Base-by-base conservation (phyloP, 495 filamentous ascomycete genomes). In the Platismatia glauca region DNA sequence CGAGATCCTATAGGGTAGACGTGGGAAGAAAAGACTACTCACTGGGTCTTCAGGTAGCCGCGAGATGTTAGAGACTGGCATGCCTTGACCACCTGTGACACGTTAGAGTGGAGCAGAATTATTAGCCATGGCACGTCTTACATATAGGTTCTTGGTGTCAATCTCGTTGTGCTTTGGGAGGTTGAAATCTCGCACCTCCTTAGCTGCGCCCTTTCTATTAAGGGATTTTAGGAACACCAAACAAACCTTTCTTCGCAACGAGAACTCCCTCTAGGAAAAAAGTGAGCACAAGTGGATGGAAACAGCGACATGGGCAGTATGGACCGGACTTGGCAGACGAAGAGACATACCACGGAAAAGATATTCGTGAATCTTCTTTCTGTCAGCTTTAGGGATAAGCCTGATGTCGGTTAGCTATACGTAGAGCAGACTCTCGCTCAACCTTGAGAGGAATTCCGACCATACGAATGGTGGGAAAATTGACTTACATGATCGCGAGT, bases 331-430 rank as follows among this genome's bases (percentile, higher is more conserved):
- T 55, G 62, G 59, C 20, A 68, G 27, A 29, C 67, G 66, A 61
- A 63, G 52, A 72, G 66, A 82, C 82, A 78, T 84, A 88, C 85
- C 85, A 72, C 93, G 90, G 87, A 98, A 97, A 86, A 98, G 90
- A 86, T 97, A 96, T 88, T 97, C 90, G 82, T 98, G 95, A 83
- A 98, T 96, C 86, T 94, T 93, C 88, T 97, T 97, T 81, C 94
- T 91, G 82, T 98, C 94, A 77, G 89, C 86, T 86, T 97, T 97
- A 74, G 94, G 94, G 81, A 98, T 98, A 84, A 98, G 87, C 93
- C 86, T 91, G 41, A 56, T 65, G 60, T 66, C 59, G 4, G 27
- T 62, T 41, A 66, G 64, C 27, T 31, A 15, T 48, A 24, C 2
- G 22, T 29, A 15, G 24, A 50, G 46, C 46, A 4, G 46, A 29